Evolutionary conservation across 1,284 basidiomycete species (phyloP), one percentile per base, ranked within the genome.

Genomic region (Irpex sp.): DNA sequence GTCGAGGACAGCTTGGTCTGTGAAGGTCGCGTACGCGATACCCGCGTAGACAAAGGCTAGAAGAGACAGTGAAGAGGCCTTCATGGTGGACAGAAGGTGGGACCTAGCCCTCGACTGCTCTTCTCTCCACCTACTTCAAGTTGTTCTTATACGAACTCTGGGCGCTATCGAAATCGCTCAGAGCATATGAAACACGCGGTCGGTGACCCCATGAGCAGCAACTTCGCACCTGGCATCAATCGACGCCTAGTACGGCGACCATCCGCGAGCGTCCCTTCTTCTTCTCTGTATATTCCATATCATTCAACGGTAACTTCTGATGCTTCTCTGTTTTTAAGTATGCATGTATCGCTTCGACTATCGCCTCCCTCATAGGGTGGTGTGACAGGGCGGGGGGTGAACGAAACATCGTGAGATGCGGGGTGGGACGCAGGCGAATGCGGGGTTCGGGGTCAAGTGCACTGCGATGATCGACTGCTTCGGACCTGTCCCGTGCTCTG

Each of bases 1-100:
- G 66, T 84, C 81, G 54, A 83, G 77, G 33, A 73, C 68, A 2
- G 63, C 59, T 5, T 76, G 76, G 65, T 79, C 75, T 21, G 76
- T 72, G 57, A 65, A 61, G 8, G 64, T 69, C 9, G 67, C 69
- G 15, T 33, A 64, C 15, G 33, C 58, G 36, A 54, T 21, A 26
- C 43, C 33, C 6, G 57, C 61, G 13, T 39, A n/a, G 39, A 50
- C 47, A 47, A 55, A 39, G 56, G 57, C 37, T 7, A 36, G 31
- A 5, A 58, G 56, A 55, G 36, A 43, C 21, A 43, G 53, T 35
- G 53, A 21, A 21, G 43, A 11, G 50, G 33, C 26, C 51, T 35
- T 58, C 61, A 62, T 62, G 15, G 8, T 43, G 57, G n/a, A 35
- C 15, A 15, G 15, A 43, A 15, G 26, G 43, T 9, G 43, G 11